A percentile compares a stretch with the other conserved stretches of the same genome.
Conservation (phyloP, 2,329 filamentous ascomycete genomes). For the Erysiphe pulchra region DNA sequence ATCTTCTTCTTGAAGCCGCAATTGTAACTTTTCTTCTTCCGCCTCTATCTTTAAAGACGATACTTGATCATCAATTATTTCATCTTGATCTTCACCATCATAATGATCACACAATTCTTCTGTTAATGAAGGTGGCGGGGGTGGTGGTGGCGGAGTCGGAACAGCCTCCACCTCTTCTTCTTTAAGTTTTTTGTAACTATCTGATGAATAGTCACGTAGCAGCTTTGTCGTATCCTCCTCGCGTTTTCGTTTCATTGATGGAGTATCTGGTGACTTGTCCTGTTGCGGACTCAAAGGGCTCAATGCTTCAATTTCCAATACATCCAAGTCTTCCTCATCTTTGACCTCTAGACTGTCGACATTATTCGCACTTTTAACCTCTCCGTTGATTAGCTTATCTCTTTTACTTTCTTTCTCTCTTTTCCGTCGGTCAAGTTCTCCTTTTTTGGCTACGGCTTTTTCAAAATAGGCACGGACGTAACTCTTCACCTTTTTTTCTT, state of each 20-base stretch:
- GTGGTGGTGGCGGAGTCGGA: constrained; percentile 9
- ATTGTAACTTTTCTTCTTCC: constrained; percentile 6
- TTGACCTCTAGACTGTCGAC: constrained; percentile 13
- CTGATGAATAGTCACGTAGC: constrained; percentile 1
- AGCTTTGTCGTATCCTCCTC: constrained; percentile 15
- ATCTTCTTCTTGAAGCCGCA: constrained; percentile 8
- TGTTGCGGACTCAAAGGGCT: constrained; percentile 16
- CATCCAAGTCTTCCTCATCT: constrained; percentile 7
- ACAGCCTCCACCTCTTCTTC: constrained; percentile 5
- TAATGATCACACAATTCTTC: constrained; percentile 1
- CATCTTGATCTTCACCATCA: neutral
- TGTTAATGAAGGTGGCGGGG: constrained; percentile 2
- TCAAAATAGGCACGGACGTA: constrained; percentile 72
- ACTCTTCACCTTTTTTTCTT: constrained; percentile 58
- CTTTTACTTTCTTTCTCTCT: constrained; percentile 14
- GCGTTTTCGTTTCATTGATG: constrained; percentile 37
- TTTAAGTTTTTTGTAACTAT: constrained; percentile 11
- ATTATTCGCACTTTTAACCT: constrained; percentile 9
- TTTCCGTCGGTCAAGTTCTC: constrained; percentile 37
- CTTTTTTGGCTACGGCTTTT: constrained; percentile 56
- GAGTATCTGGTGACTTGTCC: constrained; percentile 13
- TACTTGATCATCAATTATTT: neutral
- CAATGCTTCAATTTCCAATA: constrained; percentile 12
- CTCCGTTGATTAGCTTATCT: constrained; percentile 4
- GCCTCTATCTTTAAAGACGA: constrained; percentile 2